Evolutionary conservation across 805 yeast genomes (phyloP).

Genomic region (Hanseniaspora occidentalis): DNA sequence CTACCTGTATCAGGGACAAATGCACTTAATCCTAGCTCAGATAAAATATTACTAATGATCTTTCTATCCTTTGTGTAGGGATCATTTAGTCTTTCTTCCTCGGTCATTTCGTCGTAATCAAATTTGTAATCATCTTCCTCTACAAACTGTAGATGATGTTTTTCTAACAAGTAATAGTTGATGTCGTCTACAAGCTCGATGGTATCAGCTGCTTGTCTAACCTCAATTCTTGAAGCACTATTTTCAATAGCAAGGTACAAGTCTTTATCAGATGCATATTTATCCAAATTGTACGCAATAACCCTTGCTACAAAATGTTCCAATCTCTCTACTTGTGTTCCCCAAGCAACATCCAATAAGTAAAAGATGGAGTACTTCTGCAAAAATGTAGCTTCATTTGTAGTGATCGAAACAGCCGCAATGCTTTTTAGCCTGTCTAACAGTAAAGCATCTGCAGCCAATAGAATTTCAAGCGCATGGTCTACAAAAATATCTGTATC

Average conservation of each 20-base stretch:
- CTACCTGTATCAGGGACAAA: conserved; percentile 14
- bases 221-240: conserved; percentile 43
- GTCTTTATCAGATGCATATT: conserved; percentile 26
- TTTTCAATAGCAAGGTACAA: conserved; percentile 29
- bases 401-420: conserved; percentile 36
- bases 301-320: conserved; percentile 50
- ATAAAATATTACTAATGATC: conserved; percentile 29
- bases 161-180: conserved; percentile 39
- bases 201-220: conserved; percentile 64
- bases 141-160: conserved; percentile 19
- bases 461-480: conserved; percentile 41
- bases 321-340: conserved; percentile 46
- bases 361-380: conserved; percentile 35
- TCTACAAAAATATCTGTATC: conserved; percentile 37
- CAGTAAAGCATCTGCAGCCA: conserved; percentile 42
- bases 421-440: conserved; percentile 53
- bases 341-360: conserved; percentile 55
- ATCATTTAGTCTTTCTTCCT: background rate
- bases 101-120: conserved; percentile 10
- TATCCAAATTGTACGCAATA: conserved; percentile 38
- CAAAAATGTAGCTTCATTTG: conserved; percentile 19
- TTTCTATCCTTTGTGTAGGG: conserved; percentile 23
- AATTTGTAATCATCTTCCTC: conserved; percentile 17
- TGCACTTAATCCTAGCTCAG: conserved; percentile 31
- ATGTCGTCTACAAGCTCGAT: conserved; percentile 73